Conservation (phyloP, 148 eudicot genomes). For the Silene conica region DNA sequence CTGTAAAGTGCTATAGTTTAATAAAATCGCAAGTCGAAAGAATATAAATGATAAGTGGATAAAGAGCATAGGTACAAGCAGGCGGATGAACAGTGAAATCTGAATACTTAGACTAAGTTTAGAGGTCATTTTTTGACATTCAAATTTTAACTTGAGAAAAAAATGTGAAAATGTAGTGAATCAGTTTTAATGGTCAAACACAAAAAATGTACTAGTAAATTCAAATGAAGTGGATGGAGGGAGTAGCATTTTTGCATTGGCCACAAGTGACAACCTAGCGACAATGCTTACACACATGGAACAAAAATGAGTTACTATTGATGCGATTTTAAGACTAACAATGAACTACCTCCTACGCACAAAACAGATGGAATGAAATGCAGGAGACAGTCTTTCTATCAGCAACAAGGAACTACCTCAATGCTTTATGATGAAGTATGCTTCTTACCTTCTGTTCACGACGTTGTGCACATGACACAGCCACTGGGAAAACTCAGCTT, state of each 20-base stretch:
- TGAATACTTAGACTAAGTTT: too few species aligned
- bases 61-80: too few species aligned
- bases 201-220: background rate
- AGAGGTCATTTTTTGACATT: too few species aligned
- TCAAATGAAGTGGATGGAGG: background rate
- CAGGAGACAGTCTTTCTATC: background rate
- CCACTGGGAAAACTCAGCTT: conserved; percentile 79
- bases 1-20: too few species aligned
- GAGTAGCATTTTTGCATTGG: conserved; percentile 1
- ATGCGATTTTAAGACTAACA: background rate
- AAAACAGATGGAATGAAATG: background rate
- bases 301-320: background rate
- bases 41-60: too few species aligned
- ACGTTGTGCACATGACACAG: conserved; percentile 83
- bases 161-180: too few species aligned
- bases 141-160: too few species aligned
- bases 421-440: background rate
- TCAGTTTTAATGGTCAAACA: too few species aligned
- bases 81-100: too few species aligned
- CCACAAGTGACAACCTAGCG: background rate
- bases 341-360: background rate
- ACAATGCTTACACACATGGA: background rate
- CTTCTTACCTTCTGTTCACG: conserved; percentile 78
- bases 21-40: too few species aligned
- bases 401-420: too few species aligned